Evolutionary conservation across 306 rosid genomes (phyloP), one percentile per base, ranked within the genome.

Genomic region (Notholithocarpus densiflorus): DNA sequence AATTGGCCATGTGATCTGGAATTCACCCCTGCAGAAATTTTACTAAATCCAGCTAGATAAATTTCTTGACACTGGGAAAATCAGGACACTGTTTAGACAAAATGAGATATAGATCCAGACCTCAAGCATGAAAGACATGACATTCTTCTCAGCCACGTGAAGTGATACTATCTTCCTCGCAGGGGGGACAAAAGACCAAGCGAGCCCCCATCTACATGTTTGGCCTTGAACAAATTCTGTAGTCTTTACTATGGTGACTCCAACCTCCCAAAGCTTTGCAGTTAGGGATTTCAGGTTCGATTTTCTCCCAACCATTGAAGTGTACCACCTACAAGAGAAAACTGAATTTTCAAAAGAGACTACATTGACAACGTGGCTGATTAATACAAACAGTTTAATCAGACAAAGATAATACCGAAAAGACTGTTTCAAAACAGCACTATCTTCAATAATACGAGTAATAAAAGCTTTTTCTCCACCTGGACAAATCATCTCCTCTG

Each of bases 381-480:
- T 45, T 29, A 15, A 65, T 29, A 61, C 24, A 57, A 77, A 29
- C 19, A 56, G 43, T 57, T 66, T 53, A 23, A 66, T 65, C 43
- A 68, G 21, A 40, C 59, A 80, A 51, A 56, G 48, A 20, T 26
- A 69, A 76, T 89, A 94, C 97, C 90, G 84, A 77, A 93, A 86
- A 6, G 76, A 70, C 52, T 88, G 90, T 84, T 82, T 93, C 84
- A 93, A 83, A 29, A 24, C 78, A 55, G 56, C 64, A 52, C 98
- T 92, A 82, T 94, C 97, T 77, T 92, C 93, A 74, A 94, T 89
- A 55, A 92, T 89, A 61, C 89, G 93, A 60, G 84, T 83, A 31
- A 94, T 86, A 74, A 92, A 94, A 57, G 97, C 94, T 88, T 53
- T 90, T 77, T 94, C 97, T 79, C 97, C 98, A 53, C 98, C 98